A percentile compares a stretch with the other conserved stretches of the same genome.
phyloP scores from a whole-genome alignment of 441 rosid species.

The Erysimum cheiri region DNA sequence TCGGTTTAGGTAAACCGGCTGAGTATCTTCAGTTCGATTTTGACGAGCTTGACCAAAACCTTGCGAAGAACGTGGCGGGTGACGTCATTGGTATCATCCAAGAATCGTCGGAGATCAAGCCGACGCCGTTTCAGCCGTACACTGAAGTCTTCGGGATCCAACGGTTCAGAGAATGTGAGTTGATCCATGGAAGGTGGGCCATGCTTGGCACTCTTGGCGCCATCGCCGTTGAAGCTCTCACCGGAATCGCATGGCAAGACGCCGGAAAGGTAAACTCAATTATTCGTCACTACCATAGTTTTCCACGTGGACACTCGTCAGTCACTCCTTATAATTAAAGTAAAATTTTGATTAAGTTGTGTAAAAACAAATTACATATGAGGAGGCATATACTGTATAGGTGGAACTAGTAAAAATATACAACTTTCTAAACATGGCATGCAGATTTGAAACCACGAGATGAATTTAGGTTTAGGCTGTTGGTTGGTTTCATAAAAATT shows the following conservation, averaged over 20 bases:
- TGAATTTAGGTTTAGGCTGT: too few species aligned
- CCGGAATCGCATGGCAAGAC: constrained; percentile 85
- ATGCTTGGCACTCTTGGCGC: constrained; percentile 91
- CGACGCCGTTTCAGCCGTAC: constrained; percentile 91
- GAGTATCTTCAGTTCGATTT: constrained; percentile 79
- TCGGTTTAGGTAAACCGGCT: constrained; percentile 73
- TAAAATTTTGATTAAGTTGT: background rate
- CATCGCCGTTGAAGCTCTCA: constrained; percentile 75
- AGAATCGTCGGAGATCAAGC: constrained; percentile 58
- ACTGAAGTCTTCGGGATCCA: constrained; percentile 80
- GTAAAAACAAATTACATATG: background rate
- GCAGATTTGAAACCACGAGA: background rate
- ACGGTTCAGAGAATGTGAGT: constrained; percentile 89
- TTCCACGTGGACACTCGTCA: constrained; percentile 32
- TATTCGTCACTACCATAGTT: background rate
- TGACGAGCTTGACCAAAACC: constrained; percentile 83
- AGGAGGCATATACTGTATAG: background rate
- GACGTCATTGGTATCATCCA: constrained; percentile 60
- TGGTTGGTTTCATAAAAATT: background rate
- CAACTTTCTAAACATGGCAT: background rate
- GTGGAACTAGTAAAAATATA: background rate
- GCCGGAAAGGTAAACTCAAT: constrained; percentile 66
- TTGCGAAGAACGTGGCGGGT: constrained; percentile 78
- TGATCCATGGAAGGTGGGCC: constrained; percentile 93
- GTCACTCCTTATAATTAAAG: background rate